Evolutionary conservation across 345 rosid genomes (phyloP), one percentile per base, ranked within the genome.

Genomic region (Mercurialis annua): DNA sequence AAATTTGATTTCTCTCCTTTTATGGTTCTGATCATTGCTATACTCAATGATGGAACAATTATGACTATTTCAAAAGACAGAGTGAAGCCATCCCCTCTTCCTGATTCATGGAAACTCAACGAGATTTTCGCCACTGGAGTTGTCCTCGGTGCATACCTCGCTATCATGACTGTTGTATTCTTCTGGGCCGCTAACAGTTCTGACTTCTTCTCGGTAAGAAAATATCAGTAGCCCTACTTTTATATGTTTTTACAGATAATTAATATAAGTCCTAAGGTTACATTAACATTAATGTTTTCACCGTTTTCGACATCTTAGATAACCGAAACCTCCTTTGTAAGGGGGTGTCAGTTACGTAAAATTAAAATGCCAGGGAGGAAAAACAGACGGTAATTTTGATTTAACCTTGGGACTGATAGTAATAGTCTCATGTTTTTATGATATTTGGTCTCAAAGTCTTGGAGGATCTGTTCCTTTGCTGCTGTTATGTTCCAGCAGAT

Each of bases 1-100:
- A 79, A 90, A 80, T 92, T 84, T 9, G 97, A 92, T 69, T 90
- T 92, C 82, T 88, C 98, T 7, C 97, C 98, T 23, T 92, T 92
- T 89, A 90, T 92, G 97, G 96, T 92, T 51, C 76, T 92, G 51
- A 82, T 92, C 64, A 80, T 92, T n/a, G 97, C 98, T 8, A 80
- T 92, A 70, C 81, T 92, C 63, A 92, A 92, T 61, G 97, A 92
- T 68, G 96, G 93, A 44, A 88, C 95, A 6, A 88, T 88, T 76
- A 88, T 88, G 97, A 88, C 95, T 42, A 88, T 88, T 58, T 82
- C 92, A 3, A 88, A 90, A 74, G 92, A 86, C 62, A 80, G 88
- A 79, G 97, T 90, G 67, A 90, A 86, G 83, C 94, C 94, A 30
- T 88, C 94, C 75, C 97, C 94, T 15, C 18, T 83, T 0, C 97